These are phyloP conservation scores for Aspergillus hancockii DNA, from an alignment of 495 filamentous ascomycete genomes.

Conservation along the genomic window DNA sequence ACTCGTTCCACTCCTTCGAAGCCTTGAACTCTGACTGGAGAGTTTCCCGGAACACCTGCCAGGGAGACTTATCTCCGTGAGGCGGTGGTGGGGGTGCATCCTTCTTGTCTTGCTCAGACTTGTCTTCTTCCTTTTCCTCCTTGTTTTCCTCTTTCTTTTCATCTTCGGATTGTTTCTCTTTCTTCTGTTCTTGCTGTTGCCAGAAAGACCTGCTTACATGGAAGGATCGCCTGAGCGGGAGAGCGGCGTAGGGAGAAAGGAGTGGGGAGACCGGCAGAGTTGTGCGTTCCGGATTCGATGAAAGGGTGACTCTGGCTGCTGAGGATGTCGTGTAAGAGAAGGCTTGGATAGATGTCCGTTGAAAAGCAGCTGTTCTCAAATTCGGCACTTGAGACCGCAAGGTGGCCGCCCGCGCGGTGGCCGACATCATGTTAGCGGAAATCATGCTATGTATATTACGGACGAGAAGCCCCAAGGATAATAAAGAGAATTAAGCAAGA, in stretches of 20 bases:
- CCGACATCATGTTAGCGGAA: conserved; percentile 41
- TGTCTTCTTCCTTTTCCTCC: conserved; percentile 46
- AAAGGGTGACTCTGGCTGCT: conserved; percentile 8
- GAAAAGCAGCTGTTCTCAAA: conserved; percentile 52
- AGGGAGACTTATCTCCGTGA: conserved; percentile 95
- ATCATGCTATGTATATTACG: conserved; percentile 40
- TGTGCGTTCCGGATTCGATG: conserved; percentile 15
- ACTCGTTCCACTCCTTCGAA: conserved; percentile 99
- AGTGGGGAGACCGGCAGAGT: conserved; percentile 35
- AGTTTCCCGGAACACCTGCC: conserved; percentile 98
- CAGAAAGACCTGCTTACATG: conserved; percentile 37
- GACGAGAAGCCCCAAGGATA: conserved; percentile 4
- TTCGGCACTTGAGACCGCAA: conserved; percentile 36
- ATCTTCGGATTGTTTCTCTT: conserved; percentile 52
- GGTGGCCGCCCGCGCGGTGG: conserved; percentile 44
- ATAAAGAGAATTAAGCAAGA: conserved; percentile 12
- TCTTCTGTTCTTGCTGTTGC: conserved; percentile 46
- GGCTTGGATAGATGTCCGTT: conserved; percentile 56
- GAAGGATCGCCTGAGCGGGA: conserved; percentile 45
- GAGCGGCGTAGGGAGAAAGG: conserved; percentile 40
- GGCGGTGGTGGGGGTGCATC: conserved; percentile 79
- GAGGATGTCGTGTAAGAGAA: conserved; percentile 32
- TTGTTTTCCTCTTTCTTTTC: conserved; percentile 33
- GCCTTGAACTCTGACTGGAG: conserved; percentile 90
- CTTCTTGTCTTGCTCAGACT: conserved; percentile 66